phyloP scores from a whole-genome alignment of 805 yeast genomes.

The Priceomyces medius region DNA sequence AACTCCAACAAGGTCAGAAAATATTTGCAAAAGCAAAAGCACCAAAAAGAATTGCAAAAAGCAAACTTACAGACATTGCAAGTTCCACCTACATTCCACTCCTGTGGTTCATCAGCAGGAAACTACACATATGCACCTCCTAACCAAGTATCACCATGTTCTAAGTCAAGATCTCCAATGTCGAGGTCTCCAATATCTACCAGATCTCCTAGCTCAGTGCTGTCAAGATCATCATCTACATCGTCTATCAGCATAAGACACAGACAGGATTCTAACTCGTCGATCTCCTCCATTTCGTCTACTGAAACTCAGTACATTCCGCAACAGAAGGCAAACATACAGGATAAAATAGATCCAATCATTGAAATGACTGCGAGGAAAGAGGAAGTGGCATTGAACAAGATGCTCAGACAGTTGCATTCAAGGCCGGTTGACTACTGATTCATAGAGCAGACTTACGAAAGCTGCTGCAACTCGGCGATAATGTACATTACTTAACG shows the following conservation, averaged over 20 bases:
- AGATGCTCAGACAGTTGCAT: conserved; percentile 18
- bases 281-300: conserved; percentile 18
- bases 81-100: conserved; percentile 4
- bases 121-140: conserved; percentile 1
- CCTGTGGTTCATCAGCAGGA: background rate
- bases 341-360: conserved; percentile 27
- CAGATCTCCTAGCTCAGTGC: conserved; percentile 5
- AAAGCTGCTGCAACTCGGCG: too few species aligned
- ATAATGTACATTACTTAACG: background rate
- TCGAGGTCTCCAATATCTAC: conserved; percentile 7
- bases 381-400: conserved; percentile 34
- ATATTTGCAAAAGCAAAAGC: conserved; percentile 26
- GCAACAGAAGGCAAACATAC: background rate
- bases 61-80: conserved; percentile 11
- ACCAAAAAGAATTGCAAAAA: conserved; percentile 12
- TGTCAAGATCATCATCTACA: conserved; percentile 17
- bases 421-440: conserved; percentile 1
- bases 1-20: conserved; percentile 32
- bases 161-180: conserved; percentile 8
- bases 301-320: conserved; percentile 6
- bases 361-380: conserved; percentile 36
- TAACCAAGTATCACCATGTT: conserved; percentile 1
- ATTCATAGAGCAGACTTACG: too few species aligned
- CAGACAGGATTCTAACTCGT: conserved; percentile 18
- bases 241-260: conserved; percentile 14